Evolutionary conservation across 2,329 filamentous ascomycete species (phyloP).

Genomic region (Tolypocladium capitatum): DNA sequence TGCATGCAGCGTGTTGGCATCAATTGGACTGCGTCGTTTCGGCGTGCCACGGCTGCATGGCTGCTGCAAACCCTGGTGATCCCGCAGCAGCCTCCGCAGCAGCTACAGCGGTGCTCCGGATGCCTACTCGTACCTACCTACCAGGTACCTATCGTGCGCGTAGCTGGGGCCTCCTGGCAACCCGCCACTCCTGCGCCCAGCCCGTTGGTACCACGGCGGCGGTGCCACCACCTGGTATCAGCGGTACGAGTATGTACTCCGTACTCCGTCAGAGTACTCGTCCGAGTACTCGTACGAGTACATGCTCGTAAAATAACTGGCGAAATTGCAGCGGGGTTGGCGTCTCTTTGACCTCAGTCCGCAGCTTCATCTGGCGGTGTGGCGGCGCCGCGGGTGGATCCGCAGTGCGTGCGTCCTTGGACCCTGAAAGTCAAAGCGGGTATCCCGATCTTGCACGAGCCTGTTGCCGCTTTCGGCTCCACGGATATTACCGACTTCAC

Average conservation of each 20-base stretch:
- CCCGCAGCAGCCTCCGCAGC: background rate
- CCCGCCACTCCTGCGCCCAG: no score
- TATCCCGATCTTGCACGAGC: background rate
- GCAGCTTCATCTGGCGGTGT: background rate
- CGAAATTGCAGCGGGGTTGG: background rate
- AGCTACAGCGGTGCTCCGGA: no score
- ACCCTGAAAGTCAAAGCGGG: background rate
- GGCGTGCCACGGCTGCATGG: background rate
- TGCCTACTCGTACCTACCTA: no score
- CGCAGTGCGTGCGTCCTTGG: background rate
- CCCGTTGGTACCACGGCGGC: no score
- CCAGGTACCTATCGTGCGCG: no score
- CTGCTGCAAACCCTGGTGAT: background rate
- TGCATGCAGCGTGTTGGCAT: background rate
- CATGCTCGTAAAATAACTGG: background rate
- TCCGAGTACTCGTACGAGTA: no score
- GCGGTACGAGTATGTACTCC: no score
- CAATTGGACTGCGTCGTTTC: background rate
- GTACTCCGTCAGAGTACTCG: no score
- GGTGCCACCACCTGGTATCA: no score
- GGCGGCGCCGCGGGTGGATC: background rate
- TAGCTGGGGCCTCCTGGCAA: no score
- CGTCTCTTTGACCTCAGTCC: background rate
- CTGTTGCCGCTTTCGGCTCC: no score
- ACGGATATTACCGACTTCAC: no score